Conservation (phyloP, 2,329 filamentous ascomycete species). For the Emergomyces orientalis region DNA sequence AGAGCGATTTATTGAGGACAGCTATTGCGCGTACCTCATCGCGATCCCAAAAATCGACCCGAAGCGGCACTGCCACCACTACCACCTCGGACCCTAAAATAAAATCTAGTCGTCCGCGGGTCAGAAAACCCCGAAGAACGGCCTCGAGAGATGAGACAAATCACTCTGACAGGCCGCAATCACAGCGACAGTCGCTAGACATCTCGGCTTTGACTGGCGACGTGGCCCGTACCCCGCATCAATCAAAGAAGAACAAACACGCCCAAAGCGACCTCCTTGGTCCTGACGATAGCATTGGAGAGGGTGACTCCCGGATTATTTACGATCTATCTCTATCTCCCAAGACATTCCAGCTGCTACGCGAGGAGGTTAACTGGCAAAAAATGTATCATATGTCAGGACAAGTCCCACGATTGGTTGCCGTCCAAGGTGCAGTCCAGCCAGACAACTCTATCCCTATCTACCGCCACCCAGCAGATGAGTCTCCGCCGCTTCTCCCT, state of each 20-base stretch:
- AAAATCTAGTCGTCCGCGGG: slow-evolving; percentile 2
- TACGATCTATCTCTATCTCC: slow-evolving; percentile 55
- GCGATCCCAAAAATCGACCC: not conserved
- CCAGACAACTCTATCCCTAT: slow-evolving; percentile 65
- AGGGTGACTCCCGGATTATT: slow-evolving; percentile 70
- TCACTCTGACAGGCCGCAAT: not conserved
- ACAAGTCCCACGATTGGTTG: slow-evolving; percentile 82
- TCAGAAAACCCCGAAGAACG: not conserved
- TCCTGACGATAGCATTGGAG: slow-evolving; percentile 54
- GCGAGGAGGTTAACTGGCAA: slow-evolving; percentile 73
- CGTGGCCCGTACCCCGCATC: not conserved
- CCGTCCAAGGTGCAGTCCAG: slow-evolving; percentile 67
- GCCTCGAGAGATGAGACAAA: not conserved
- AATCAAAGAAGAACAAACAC: slow-evolving; percentile 18
- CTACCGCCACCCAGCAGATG: slow-evolving; percentile 91
- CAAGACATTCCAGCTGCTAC: slow-evolving; percentile 59
- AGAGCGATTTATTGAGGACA: not conserved
- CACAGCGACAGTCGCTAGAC: not conserved
- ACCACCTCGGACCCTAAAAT: not conserved
- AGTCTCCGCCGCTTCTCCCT: slow-evolving; percentile 64
- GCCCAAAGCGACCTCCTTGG: slow-evolving; percentile 28
- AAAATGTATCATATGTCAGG: slow-evolving; percentile 88
- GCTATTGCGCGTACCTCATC: not conserved
- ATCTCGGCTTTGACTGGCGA: not conserved
- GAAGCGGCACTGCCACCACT: not conserved